phyloP scores from a whole-genome alignment of 73 alveolate genomes.

The Symbiodinium natans region DNA sequence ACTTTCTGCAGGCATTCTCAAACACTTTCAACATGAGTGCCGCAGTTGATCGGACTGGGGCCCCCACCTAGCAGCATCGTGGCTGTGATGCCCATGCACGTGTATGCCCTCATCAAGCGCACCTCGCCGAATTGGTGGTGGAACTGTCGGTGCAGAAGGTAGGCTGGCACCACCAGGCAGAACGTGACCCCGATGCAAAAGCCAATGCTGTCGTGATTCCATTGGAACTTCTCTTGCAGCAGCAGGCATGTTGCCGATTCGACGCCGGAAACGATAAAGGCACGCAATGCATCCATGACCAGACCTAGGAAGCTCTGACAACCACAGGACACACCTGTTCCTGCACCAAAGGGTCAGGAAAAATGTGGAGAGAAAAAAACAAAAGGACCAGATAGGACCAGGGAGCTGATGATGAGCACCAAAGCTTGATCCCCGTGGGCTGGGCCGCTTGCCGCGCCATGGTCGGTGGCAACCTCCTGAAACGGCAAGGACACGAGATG shows the following conservation, averaged over 20 bases:
- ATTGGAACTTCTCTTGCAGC: background rate
- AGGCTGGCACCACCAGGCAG: slow-evolving; percentile 4
- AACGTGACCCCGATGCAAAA: background rate
- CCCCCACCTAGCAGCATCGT: background rate
- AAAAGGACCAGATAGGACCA: too few species aligned
- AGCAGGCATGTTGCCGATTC: background rate
- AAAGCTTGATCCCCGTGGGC: background rate
- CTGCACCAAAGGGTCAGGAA: background rate
- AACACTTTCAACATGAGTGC: too few species aligned
- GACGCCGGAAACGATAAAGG: background rate
- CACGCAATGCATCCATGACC: background rate
- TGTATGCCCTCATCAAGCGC: background rate
- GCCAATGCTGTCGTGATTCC: background rate
- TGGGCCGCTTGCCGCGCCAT: background rate
- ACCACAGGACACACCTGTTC: background rate
- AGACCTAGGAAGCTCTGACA: background rate
- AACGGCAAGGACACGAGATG: too few species aligned
- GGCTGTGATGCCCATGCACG: background rate
- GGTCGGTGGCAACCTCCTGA: background rate
- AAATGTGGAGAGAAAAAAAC: background rate
- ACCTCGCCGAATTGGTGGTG: background rate
- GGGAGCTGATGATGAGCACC: background rate
- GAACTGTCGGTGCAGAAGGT: background rate
- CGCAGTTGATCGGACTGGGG: too few species aligned
- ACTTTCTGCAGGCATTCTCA: background rate